Evolutionary conservation across 805 yeast species (phyloP).

Genomic region (Saccharomyces mikatae): DNA sequence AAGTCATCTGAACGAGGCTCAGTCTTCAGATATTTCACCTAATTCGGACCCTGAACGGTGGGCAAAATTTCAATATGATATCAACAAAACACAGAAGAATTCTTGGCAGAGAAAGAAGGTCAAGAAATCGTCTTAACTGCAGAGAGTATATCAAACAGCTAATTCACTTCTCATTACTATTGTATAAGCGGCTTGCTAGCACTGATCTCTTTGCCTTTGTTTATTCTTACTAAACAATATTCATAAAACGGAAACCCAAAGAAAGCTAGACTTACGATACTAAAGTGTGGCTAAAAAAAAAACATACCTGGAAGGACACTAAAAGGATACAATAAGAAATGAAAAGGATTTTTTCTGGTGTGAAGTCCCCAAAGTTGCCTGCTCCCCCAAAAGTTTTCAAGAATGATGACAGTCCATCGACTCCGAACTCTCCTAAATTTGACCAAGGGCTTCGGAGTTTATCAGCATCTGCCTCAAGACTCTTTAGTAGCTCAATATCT

Average conservation of each 20-base stretch:
- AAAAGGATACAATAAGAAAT: conserved; percentile 3
- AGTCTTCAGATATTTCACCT: not conserved
- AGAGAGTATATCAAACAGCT: not conserved
- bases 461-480: conserved; percentile 16
- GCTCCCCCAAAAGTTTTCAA: conserved; percentile 23
- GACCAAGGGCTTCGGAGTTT: conserved; percentile 8
- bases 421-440: conserved; percentile 8
- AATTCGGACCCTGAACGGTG: not conserved
- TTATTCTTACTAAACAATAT: not conserved
- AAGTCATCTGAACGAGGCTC: not conserved
- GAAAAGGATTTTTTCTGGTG: conserved; percentile 26
- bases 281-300: not conserved
- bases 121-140: not conserved
- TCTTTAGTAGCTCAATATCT: conserved; percentile 11
- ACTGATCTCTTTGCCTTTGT: not conserved
- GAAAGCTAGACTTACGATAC: not conserved
- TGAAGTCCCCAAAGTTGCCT: conserved; percentile 19
- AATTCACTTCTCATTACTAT: not conserved
- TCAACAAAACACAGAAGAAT: not conserved
- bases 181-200: not conserved
- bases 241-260: not conserved
- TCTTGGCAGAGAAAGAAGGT: not conserved
- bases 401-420: conserved; percentile 8
- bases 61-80: not conserved
- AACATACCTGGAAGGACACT: not conserved